These are phyloP conservation scores for Sisymbrium altissimum DNA, from an alignment of 345 rosid genomes.

Conservation along the genomic window DNA sequence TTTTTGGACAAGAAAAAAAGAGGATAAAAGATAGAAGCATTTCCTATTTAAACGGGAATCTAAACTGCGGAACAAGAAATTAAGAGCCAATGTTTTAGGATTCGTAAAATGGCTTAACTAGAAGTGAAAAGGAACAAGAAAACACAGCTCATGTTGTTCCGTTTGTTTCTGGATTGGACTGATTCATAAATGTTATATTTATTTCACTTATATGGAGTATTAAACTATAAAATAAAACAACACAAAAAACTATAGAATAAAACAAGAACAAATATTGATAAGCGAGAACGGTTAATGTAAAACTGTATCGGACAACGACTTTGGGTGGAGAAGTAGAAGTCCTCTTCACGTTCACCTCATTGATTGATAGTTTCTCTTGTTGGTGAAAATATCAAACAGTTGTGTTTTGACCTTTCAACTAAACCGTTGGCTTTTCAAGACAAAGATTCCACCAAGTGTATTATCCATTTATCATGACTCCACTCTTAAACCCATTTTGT, in stretches of 20 bases:
- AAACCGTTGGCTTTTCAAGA: neutral
- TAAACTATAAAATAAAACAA: neutral
- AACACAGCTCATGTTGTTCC: constrained; percentile 19
- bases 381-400: constrained; percentile 5
- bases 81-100: neutral
- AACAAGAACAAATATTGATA: neutral
- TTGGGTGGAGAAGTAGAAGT: constrained; percentile 7
- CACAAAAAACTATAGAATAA: neutral
- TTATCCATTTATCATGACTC: neutral
- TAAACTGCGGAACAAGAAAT: neutral
- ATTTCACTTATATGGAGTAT: neutral
- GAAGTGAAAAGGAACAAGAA: neutral
- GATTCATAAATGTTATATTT: constrained; percentile 1
- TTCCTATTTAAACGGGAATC: too few relatives aligned
- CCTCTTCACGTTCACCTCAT: constrained; percentile 33
- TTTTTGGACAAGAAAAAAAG: neutral
- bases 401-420: constrained; percentile 23
- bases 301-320: constrained; percentile 28
- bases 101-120: neutral
- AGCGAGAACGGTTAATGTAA: constrained; percentile 26
- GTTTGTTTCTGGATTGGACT: constrained; percentile 22
- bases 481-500: neutral
- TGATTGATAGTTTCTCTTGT: constrained; percentile 24
- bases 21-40: too few relatives aligned
- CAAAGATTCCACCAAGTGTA: constrained; percentile 12